Base-by-base conservation (phyloP, 2,329 filamentous ascomycete species). In the Clonostachys solani region DNA sequence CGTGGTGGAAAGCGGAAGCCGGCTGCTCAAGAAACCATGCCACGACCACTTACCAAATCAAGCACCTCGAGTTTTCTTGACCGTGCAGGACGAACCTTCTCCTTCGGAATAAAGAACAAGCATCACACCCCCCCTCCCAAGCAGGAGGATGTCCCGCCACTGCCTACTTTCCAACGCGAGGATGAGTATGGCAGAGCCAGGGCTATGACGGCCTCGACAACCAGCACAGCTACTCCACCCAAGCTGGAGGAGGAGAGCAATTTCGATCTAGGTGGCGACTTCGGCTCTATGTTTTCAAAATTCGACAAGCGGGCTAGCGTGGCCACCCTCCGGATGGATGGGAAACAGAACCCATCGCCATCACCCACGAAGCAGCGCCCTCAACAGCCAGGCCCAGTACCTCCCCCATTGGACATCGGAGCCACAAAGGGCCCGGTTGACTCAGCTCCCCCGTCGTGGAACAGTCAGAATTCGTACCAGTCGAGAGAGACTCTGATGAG, bases 61-160 rank as follows among this genome's bases (percentile, higher is more conserved):
- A 71, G 72, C n/a, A 66, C 68, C 13, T 65, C 64, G 44, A 71
- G 74, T 34, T 80, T 83, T 46, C 61, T 83, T 44, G 78, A 75
- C 51, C 69, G 77, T 51, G 79, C 78, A 38, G 74, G 75, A 10
- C 73, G 79, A 44, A 81, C 80, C 1, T 82, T 82, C 54, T 82
- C 80, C 4, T 83, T 83, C 57, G 79, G 78, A 19, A 72, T 71
- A 34, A 71, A 71, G 51, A 81, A 80, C 59, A 82, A 80, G 56
- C 61, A 68, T 42, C 57, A 52, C 58, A 33, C 59, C 60, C 56
- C 58, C 13, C 55, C 60, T n/a, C 57, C 61, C 19, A 59, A 56
- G 34, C 58, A 63, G 17, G 56, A 60, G 18, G 54, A 55, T 7
- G 51, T 68, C 38, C 66, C 66, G 3, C 70, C 74, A 5, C 54